Evolutionary conservation across 2,329 filamentous ascomycete genomes (phyloP), one percentile per base, ranked within the genome.

Genomic region (Beauveria sp.): DNA sequence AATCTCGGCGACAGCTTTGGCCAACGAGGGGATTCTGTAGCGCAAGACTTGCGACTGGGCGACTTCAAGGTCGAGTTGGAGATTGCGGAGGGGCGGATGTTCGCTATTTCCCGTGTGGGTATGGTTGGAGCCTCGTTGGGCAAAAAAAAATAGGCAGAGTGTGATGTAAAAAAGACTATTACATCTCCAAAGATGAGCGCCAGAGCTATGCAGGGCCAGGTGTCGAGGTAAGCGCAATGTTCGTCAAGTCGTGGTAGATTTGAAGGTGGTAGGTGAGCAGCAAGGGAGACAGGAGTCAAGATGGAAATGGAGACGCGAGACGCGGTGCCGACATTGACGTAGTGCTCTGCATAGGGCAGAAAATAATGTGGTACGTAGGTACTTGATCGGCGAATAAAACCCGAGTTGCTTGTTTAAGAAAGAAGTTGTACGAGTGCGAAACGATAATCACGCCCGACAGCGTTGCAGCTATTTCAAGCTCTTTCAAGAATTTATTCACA

Each of bases 51-150:
- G 51, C 26, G 30, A 56, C 38, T 6, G 51, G 26, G 52, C 30
- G 16, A 20, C 12, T 8, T 46, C 49, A 47, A 59, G 38, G 26
- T 38, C 14, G 40, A 34, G 40, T 50, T 61, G 49, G 51, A 55
- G 59, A 56, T 59, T 52, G 24, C 24, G 26, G 57, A 59, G 57
- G 57, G 57, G 57, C 57, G 57, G 49, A 7, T 59, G 57, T 38
- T 59, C 9, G 30, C 57, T 45, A 20, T 58, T 43, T 47, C 28
- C 30, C 18, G 55, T 58, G 16, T 30, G 56, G 56, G 34, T 58
- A 50, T 58, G 20, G 10, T 30, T 43, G 56, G 22, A 28, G 42
- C 28, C 12, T 20, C 24, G n/a, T 6, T 30, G 38, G 16, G 5
- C 3, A 18, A 18, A 28, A 9, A 9, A 55, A 28, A 14, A 3